Base-by-base conservation (phyloP, 1,139 yeast species). In the Meyerozyma sp. region DNA sequence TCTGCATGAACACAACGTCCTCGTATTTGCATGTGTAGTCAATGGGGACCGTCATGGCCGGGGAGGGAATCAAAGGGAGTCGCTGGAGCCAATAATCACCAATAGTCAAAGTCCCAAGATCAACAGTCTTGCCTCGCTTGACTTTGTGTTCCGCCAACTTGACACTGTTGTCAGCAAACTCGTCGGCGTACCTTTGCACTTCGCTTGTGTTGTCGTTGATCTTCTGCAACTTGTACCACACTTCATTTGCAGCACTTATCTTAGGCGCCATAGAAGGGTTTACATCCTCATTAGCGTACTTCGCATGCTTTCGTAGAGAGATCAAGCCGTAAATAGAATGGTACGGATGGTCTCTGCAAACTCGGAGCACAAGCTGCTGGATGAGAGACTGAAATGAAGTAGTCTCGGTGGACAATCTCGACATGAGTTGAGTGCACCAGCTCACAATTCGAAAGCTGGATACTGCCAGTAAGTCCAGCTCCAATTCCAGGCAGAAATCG, bases 361-460 rank as follows among this genome's bases (percentile, higher is more conserved):
- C 61, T 4, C 70, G 61, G 3, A 67, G 54, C 14, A 91, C 64
- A 7, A 90, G 59, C 1, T 55, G 50, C 37, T 73, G 74, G 36
- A 93, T 63, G 0, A 76, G 58, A 1, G 47, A 52, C 54, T 89
- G 96, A 53, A 89, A 90, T 1, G 47, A 53, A 6, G 72, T 56
- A 0, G 53, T 46, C 20, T 78, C 84, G 32, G 62, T 62, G 0
- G 81, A 67, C 20, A 91, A 61, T 45, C 95, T 71, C 0, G 98
- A 88, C 5, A 88, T 74, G 39, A 93, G 70, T 58, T 93, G 98
- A 46, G 87, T 82, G 39, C 84, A 71, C 96, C 97, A 90, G 0
- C 89, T 79, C 4, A 88, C 70, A 44, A 89, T 76, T 52, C 82
- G 82, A 54, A 70, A 68, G 18, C 77, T 69, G 0, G 95, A 84